Evolutionary conservation across 768 basidiomycete species (phyloP).

Genomic region (Lentinula raphanica): DNA sequence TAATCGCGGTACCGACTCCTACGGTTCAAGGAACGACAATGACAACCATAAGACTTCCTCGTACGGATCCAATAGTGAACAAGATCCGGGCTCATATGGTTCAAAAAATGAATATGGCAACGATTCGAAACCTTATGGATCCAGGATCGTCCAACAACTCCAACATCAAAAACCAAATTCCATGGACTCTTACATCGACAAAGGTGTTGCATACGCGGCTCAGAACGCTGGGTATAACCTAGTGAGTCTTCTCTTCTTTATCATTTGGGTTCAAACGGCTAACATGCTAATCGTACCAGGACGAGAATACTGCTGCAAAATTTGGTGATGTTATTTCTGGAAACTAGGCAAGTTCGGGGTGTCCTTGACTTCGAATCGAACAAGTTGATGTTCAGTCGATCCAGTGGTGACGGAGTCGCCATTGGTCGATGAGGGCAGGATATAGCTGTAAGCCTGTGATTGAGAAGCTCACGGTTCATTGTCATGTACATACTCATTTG

Average conservation of each 20-base stretch:
- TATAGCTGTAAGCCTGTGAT: too few species aligned
- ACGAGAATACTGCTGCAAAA: constrained; percentile 29
- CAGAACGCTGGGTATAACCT: constrained; percentile 24
- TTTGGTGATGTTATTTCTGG: constrained; percentile 32
- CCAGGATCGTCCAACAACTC: constrained; percentile 11
- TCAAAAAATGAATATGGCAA: neutral
- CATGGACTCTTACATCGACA: constrained; percentile 20
- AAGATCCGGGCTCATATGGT: neutral
- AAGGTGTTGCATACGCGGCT: constrained; percentile 21
- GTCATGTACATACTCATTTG: too few species aligned
- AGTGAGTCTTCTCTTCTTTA: too few species aligned
- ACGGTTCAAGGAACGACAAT: neutral
- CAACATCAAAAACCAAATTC: constrained; percentile 10
- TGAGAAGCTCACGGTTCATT: too few species aligned
- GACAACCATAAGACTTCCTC: neutral
- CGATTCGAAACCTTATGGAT: constrained; percentile 1
- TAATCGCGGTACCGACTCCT: neutral
- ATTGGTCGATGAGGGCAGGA: too few species aligned
- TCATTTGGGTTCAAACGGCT: too few species aligned
- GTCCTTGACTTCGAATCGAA: neutral
- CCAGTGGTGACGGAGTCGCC: too few species aligned
- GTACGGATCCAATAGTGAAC: neutral
- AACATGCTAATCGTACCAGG: constrained; percentile 14
- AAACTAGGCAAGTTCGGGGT: constrained; percentile 29
- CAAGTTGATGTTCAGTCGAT: too few species aligned